These are phyloP conservation scores for Knufia petricola DNA, from an alignment of 2,329 filamentous ascomycete genomes.

Conservation along the genomic window DNA sequence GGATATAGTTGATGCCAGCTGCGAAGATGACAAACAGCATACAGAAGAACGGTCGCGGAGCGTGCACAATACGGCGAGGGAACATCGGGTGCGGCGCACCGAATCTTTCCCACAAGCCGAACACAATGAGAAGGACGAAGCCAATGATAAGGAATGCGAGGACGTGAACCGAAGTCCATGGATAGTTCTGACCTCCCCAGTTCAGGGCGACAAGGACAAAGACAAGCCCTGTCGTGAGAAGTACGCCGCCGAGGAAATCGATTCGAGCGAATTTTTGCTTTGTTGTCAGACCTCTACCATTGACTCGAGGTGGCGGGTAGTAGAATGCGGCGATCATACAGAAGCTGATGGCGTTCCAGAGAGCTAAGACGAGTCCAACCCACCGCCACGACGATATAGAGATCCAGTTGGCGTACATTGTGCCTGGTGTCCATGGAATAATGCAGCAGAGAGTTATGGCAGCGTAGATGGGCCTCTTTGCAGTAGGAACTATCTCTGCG, in stretches of 20 bases:
- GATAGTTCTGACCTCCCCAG: conserved; percentile 21
- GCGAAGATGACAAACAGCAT: conserved; percentile 8
- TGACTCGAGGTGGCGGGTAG: conserved; percentile 41
- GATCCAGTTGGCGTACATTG: conserved; percentile 11
- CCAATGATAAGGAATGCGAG: conserved; percentile 35
- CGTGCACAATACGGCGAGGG: conserved; percentile 27
- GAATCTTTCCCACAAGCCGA: conserved; percentile 29
- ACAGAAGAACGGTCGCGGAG: conserved; percentile 9
- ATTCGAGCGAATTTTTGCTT: conserved; percentile 36
- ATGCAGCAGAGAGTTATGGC: conserved; percentile 2
- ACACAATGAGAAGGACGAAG: conserved; percentile 28
- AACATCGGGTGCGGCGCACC: conserved; percentile 37
- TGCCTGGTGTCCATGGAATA: conserved; percentile 8
- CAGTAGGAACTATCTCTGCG: conserved; percentile 8
- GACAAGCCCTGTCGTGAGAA: conserved; percentile 41
- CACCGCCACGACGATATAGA: conserved; percentile 42
- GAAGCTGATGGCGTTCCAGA: conserved; percentile 45
- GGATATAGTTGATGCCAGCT: conserved; percentile 10
- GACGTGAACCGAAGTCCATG: conserved; percentile 31
- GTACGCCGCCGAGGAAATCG: conserved; percentile 43
- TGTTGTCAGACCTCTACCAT: conserved; percentile 31
- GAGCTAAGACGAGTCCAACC: conserved; percentile 42
- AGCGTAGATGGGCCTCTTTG: conserved; percentile 2
- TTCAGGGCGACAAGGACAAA: conserved; percentile 39
- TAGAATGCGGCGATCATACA: conserved; percentile 44